Evolutionary conservation across 1,139 yeast species (phyloP), one percentile per base, ranked within the genome.

Genomic region (Scheffersomyces segobiensis): DNA sequence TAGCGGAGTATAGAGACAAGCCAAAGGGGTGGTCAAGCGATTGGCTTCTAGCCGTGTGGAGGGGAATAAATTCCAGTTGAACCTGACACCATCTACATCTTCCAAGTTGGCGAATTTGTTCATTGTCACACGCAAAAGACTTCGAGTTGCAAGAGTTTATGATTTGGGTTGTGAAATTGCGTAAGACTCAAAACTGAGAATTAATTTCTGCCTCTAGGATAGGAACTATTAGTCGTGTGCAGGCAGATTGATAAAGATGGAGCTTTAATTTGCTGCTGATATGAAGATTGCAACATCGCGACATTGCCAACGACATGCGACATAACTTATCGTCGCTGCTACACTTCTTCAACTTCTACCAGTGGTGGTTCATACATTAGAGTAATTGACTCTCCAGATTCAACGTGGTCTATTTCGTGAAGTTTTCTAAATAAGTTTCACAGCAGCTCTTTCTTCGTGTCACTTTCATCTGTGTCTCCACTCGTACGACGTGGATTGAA

Each of bases 31-130:
- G 60, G 73, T 69, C 52, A 78, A 59, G 42, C 67, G 72, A 0
- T 74, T 65, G 8, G 71, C 74, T 59, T 79, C 82, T 8, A 77
- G 64, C 48, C 80, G 66, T 0, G 82, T 79, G 22, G 75, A 69
- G 0, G 83, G 82, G 62, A 86, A 80, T 1, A 82, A 75, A 65
- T 85, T 82, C 88, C 88, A 86, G 64, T 85, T 85, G 76, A 85
- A 85, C 50, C 80, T 73, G 46, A 78, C 75, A 24, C 80, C 80
- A 54, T 72, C 77, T 19, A 42, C 24, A 18, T 48, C 50, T 8
- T 48, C 50, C 24, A 20, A 20, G 6, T 48, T 24, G 18, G 24
- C 24, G 24, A 19, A 48, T n/a, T 24, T n/a, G 18, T 24, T 20
- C 50, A 48, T 48, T 32, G 17, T 32, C 42, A 14, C 42, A 32